These are phyloP conservation scores for Hibiscus trionum DNA, from an alignment of 345 rosid species.

Conservation along the genomic window DNA sequence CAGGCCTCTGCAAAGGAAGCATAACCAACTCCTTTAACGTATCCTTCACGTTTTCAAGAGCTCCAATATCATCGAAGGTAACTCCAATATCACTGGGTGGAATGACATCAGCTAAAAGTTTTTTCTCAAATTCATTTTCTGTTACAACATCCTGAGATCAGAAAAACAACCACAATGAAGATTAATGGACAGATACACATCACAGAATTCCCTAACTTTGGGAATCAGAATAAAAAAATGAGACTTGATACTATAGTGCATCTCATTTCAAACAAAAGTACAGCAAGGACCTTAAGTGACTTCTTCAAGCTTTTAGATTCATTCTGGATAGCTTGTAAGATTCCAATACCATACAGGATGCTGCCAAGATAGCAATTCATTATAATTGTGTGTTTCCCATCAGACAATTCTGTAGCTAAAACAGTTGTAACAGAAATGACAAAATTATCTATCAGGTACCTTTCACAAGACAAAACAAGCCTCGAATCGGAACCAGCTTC, in stretches of 20 bases:
- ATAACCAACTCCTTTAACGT: conserved; percentile 83
- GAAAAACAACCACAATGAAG: conserved; percentile 14
- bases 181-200: neutral
- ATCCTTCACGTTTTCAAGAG: conserved; percentile 86
- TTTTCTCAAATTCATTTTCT: conserved; percentile 78
- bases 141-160: conserved; percentile 65
- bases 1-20: conserved; percentile 85
- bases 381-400: too few species aligned
- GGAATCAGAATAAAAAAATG: neutral
- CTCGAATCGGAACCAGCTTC: conserved; percentile 46
- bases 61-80: conserved; percentile 86
- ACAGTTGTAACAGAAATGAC: neutral
- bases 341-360: conserved; percentile 55
- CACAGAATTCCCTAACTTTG: neutral
- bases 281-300: conserved; percentile 61
- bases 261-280: neutral
- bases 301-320: conserved; percentile 73
- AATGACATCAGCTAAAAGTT: conserved; percentile 70
- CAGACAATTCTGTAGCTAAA: too few species aligned
- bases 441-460: conserved; percentile 38
- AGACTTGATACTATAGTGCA: neutral
- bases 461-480: conserved; percentile 58
- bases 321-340: conserved; percentile 60
- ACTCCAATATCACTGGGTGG: conserved; percentile 82
- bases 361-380: conserved; percentile 38